Conservation (phyloP, 768 basidiomycete genomes). For the Cystofilobasidium bisporidii region DNA sequence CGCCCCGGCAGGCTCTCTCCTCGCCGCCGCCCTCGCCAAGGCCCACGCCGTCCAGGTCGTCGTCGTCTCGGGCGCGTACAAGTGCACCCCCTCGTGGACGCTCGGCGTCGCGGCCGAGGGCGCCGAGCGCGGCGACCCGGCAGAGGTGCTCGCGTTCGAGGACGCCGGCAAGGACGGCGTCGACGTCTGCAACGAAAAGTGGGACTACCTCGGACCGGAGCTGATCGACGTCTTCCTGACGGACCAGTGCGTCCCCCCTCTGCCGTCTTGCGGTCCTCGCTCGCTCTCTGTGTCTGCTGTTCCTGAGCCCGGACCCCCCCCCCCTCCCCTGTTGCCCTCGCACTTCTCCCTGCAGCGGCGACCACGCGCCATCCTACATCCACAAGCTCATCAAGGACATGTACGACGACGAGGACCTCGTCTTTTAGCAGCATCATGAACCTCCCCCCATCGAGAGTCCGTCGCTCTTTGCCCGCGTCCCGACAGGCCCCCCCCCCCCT, state of each 20-base stretch:
- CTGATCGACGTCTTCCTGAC: conserved; percentile 89
- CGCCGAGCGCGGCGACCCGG: conserved; percentile 30
- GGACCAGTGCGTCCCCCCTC: conserved; percentile 65
- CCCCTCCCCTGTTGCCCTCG: neutral
- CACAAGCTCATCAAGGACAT: conserved; percentile 87
- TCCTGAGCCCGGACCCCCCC: neutral
- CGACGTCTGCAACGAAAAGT: conserved; percentile 90
- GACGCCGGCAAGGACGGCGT: conserved; percentile 63
- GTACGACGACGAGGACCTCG: conserved; percentile 89
- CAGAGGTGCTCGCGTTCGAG: conserved; percentile 48
- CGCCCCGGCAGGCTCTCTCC: conserved; percentile 70
- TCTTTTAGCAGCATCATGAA: conserved; percentile 47
- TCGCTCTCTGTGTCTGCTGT: too few species aligned
- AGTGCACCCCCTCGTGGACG: conserved; percentile 66
- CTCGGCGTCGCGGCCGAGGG: conserved; percentile 36
- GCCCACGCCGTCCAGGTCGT: conserved; percentile 86
- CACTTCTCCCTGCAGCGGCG: conserved; percentile 78
- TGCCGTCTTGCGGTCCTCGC: too few species aligned
- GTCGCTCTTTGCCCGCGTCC: too few species aligned
- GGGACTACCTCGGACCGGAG: conserved; percentile 88
- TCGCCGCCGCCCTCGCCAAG: conserved; percentile 76
- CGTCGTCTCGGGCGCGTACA: conserved; percentile 91
- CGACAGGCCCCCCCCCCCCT: too few species aligned
- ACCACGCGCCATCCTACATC: conserved; percentile 90
- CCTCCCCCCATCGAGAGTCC: too few species aligned